These are phyloP conservation scores for Nemania sp. DNA, from an alignment of 2,329 filamentous ascomycete species.

Conservation along the genomic window DNA sequence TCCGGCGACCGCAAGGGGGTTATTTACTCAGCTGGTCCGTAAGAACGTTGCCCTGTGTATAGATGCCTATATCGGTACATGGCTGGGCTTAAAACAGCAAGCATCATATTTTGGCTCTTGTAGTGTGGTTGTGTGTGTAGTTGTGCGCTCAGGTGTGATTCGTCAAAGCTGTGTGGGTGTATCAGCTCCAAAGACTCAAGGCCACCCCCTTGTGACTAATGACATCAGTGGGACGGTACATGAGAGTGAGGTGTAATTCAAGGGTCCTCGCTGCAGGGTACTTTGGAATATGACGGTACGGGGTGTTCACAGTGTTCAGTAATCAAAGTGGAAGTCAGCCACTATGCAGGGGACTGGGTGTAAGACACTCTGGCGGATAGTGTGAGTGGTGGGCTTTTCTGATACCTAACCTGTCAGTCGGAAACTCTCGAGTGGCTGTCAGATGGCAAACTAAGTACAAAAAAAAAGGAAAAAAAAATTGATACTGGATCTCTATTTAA, in stretches of 20 bases:
- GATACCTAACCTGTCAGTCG: too few species aligned
- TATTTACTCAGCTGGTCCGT: not conserved
- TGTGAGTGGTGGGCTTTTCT: too few species aligned
- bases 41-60: slow-evolving; percentile 2
- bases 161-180: too few species aligned
- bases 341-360: not conserved
- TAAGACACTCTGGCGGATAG: too few species aligned
- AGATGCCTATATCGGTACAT: slow-evolving; percentile 5
- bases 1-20: slow-evolving; percentile 4
- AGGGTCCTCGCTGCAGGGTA: not conserved
- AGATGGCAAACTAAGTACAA: too few species aligned
- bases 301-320: not conserved
- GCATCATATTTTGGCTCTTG: not conserved
- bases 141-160: not conserved
- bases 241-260: not conserved
- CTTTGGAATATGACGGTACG: not conserved
- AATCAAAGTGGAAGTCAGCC: not conserved
- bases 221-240: not conserved
- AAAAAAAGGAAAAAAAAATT: too few species aligned
- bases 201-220: not conserved
- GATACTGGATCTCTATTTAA: too few species aligned
- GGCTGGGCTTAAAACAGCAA: slow-evolving; percentile 2
- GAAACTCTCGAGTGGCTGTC: too few species aligned
- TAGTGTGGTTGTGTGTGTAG: too few species aligned
- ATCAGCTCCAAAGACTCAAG: not conserved